Evolutionary conservation across 768 basidiomycete genomes (phyloP), one percentile per base, ranked within the genome.

Genomic region (Cystoderma amianthinum): DNA sequence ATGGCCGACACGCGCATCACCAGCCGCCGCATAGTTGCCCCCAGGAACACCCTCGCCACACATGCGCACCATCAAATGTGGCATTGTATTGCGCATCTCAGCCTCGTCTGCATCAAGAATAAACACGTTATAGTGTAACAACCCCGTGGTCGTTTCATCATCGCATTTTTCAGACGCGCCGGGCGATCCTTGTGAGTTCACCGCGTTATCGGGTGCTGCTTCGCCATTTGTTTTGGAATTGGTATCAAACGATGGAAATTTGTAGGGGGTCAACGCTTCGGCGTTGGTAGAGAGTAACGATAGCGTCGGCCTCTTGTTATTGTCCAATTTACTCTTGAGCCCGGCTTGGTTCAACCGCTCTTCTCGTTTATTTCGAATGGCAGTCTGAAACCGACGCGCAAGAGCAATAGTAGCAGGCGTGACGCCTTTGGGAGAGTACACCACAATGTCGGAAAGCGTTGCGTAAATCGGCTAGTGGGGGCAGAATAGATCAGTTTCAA

Each of bases 381-480:
- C 85, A 15, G 71, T 63, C 47, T 70, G 73, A 53, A 89, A 85
- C 23, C 79, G 69, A 39, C 77, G 68, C 0, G 86, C 86, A 23
- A 86, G 69, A 17, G 71, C 62, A 32, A 79, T 53, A 0, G 83
- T 75, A n/a, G 72, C 67, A 5, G 68, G 65, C 2, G 68, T 66
- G 1, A 69, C 68, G 9, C 88, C 87, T 30, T 62, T 72, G 5
- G 87, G 87, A 11, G 87, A 90, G 61, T 93, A 94, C 19, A 95
- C 65, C 47, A 93, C 82, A 25, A 95, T 80, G 52, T 95, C 92
- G 34, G 88, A 90, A n/a, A 95, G 68, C 5, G 88, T 84, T 1
- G 84, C 82, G 51, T 88, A 90, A 43, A 93, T 85, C 33, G 86
- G 79, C 88, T 89, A 13, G 38, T 13, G 28, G 12, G n/a, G n/a